Evolutionary conservation across 2,329 filamentous ascomycete species (phyloP), one percentile per base, ranked within the genome.

Genomic region (Geoglossum cookeanum): DNA sequence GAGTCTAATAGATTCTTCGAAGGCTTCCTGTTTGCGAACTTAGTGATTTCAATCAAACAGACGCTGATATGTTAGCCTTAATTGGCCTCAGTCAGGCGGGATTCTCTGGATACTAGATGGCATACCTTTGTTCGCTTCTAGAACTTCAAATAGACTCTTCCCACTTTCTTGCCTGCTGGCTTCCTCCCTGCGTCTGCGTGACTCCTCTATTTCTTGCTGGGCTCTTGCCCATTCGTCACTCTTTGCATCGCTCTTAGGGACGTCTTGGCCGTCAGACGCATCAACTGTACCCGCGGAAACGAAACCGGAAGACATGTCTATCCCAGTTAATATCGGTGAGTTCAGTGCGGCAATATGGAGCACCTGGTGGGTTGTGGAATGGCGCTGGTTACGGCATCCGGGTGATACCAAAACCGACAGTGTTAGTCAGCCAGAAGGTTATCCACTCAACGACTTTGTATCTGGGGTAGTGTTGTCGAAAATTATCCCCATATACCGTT

Each of bases 51-150:
- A 52, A 57, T 53, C 56, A 59, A 47, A 58, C 59, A 55, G 61
- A 61, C 64, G 57, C 67, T 68, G 63, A 64, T 63, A 68, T 66
- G 63, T 68, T 60, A 68, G 63, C 59, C 59, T 37, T 5, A 49
- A 47, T 54, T 30, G 15, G 27, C 33, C 22, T 32, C 17, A 45
- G 44, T 55, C 4, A 42, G 30, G 33, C 17, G 37, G 13, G 11
- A 37, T 37, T 13, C 15, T 6, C 3, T 45, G 11, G 44, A 39
- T 3, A n/a, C 35, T 35, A 45, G 22, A 55, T 17, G 45, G 42
- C n/a, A 15, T 68, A 84, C 82, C 83, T 79, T 90, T 91, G 69
- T 92, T 92, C 48, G 83, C 86, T 70, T 91, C 83, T 55, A 92
- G 69, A 1, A 85, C 76, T 48, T 90, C 87, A 66, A 77, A 92